These are phyloP conservation scores for Colletotrichum graminicola DNA, from an alignment of 2,329 filamentous ascomycete species.

Conservation along the genomic window DNA sequence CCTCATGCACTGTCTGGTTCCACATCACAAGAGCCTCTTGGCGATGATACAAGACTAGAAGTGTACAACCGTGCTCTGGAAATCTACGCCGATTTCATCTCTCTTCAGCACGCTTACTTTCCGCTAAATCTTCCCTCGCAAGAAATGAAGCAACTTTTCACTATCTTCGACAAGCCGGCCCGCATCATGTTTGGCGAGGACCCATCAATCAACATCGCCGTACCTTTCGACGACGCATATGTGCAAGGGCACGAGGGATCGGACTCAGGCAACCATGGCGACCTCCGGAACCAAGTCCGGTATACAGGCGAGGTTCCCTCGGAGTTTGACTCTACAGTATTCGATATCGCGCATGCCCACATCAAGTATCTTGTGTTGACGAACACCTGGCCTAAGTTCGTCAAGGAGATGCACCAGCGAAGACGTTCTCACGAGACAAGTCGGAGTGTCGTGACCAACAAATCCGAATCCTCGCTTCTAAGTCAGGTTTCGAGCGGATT, in stretches of 20 bases:
- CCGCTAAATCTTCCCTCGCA: conserved; percentile 64
- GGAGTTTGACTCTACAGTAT: conserved; percentile 64
- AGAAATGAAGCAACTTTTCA: conserved; percentile 56
- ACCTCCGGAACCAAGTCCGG: conserved; percentile 42
- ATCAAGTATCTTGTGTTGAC: conserved; percentile 77
- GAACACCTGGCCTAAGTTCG: conserved; percentile 75
- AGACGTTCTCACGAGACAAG: conserved; percentile 44
- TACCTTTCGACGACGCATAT: conserved; percentile 42
- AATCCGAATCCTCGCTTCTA: conserved; percentile 41
- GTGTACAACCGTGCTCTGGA: conserved; percentile 60
- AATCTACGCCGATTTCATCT: conserved; percentile 63
- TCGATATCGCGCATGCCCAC: conserved; percentile 69
- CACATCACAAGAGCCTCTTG: neutral
- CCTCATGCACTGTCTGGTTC: neutral
- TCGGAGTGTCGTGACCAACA: conserved; percentile 41
- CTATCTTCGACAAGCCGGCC: conserved; percentile 58
- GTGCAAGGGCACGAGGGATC: neutral
- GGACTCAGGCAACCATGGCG: neutral
- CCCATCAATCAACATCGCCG: conserved; percentile 10
- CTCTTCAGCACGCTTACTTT: conserved; percentile 60
- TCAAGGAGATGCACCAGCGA: conserved; percentile 51
- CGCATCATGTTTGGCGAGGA: conserved; percentile 48
- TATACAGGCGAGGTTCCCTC: conserved; percentile 60
- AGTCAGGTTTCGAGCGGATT: conserved; percentile 41
- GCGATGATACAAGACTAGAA: conserved; percentile 2